Evolutionary conservation across 2,329 filamentous ascomycete species (phyloP).

Genomic region (Zalaria sp.): DNA sequence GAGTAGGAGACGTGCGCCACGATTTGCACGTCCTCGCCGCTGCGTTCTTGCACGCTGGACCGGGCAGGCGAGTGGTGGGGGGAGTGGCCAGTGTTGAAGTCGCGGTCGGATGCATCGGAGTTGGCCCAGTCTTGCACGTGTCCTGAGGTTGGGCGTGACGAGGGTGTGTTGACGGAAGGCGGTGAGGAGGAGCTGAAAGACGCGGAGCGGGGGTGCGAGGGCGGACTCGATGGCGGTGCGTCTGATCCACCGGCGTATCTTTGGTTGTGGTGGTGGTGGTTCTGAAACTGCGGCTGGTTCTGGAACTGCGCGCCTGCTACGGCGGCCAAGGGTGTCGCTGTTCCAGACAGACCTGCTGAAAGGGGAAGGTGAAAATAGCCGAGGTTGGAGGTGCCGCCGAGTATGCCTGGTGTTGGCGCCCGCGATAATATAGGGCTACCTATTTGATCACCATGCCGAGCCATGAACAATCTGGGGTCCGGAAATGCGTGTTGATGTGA

Average conservation of each 20-base stretch:
- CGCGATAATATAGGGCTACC: slow-evolving; percentile 23
- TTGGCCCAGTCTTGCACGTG: slow-evolving; percentile 9
- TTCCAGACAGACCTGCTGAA: slow-evolving; percentile 55
- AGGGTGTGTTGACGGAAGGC: slow-evolving; percentile 29
- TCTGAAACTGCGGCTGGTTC: slow-evolving; percentile 9
- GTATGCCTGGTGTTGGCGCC: slow-evolving; percentile 42
- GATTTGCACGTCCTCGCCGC: slow-evolving; percentile 79
- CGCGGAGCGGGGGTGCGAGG: slow-evolving; percentile 12
- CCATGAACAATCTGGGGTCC: slow-evolving; percentile 3
- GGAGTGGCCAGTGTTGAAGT: too few species aligned
- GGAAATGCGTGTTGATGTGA: neutral
- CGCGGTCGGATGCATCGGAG: neutral
- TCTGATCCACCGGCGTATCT: neutral
- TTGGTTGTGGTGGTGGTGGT: neutral
- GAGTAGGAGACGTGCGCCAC: slow-evolving; percentile 83
- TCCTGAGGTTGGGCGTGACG: slow-evolving; percentile 29
- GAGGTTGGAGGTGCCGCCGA: slow-evolving; percentile 61
- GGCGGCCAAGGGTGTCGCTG: slow-evolving; percentile 65
- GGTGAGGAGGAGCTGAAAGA: slow-evolving; percentile 34
- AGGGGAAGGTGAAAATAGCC: slow-evolving; percentile 75
- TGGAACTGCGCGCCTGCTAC: slow-evolving; percentile 58
- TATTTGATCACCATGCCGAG: slow-evolving; percentile 3
- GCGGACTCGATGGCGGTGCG: slow-evolving; percentile 7
- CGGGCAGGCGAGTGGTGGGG: slow-evolving; percentile 26
- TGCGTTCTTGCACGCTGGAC: slow-evolving; percentile 41